Conservation (phyloP, 1,139 yeast genomes). For the Yamadazyma triangularis region DNA sequence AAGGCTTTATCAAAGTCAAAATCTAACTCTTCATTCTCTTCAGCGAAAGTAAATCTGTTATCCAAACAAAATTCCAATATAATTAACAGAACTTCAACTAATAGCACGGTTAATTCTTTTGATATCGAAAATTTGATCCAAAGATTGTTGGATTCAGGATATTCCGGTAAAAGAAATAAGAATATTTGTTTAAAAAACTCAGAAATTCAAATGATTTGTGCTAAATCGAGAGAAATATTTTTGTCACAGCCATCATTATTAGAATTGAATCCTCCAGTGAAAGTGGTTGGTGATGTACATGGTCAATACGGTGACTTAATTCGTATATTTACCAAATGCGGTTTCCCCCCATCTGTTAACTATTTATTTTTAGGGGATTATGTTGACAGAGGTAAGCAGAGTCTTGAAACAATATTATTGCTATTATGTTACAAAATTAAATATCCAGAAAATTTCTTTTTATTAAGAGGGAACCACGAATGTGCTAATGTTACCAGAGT, state of each 20-base stretch:
- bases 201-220: conserved; percentile 83
- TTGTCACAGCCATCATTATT: conserved; percentile 83
- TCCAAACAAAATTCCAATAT: conserved; percentile 12
- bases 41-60: conserved; percentile 6
- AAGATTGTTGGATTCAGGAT: conserved; percentile 89
- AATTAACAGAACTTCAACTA: conserved; percentile 9
- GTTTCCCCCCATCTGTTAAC: conserved; percentile 95
- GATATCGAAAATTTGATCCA: conserved; percentile 89
- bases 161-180: conserved; percentile 88
- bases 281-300: conserved; percentile 96
- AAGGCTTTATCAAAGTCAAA: conserved; percentile 10
- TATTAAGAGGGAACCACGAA: conserved; percentile 93
- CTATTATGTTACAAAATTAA: conserved; percentile 89
- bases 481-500: conserved; percentile 95
- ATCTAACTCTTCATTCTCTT: conserved; percentile 14
- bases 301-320: conserved; percentile 93
- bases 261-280: conserved; percentile 91
- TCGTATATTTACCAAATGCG: conserved; percentile 90
- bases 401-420: conserved; percentile 82
- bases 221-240: conserved; percentile 82
- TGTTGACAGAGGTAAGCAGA: conserved; percentile 95
- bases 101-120: conserved; percentile 20
- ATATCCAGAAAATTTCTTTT: conserved; percentile 92
- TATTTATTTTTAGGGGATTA: conserved; percentile 92
- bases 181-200: conserved; percentile 81